Evolutionary conservation across 495 filamentous ascomycete species (phyloP).

Genomic region (Trichoderma erinaceum): DNA sequence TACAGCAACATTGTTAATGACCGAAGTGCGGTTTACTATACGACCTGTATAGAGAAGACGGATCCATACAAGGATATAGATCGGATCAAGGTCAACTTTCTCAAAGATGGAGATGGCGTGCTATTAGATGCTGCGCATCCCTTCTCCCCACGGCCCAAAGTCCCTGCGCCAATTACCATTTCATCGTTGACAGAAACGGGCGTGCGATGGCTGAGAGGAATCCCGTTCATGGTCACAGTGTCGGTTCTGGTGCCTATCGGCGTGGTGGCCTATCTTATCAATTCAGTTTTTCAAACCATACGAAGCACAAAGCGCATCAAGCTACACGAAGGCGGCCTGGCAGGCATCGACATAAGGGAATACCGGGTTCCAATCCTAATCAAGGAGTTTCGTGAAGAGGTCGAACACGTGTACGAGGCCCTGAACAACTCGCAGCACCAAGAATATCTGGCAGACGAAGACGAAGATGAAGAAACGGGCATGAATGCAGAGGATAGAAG

Average conservation of each 20-base stretch:
- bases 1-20: constrained; percentile 89
- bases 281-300: constrained; percentile 66
- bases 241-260: constrained; percentile 62
- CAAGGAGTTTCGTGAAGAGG: constrained; percentile 59
- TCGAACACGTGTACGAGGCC: constrained; percentile 69
- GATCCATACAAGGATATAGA: constrained; percentile 70
- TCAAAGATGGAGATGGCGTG: constrained; percentile 60
- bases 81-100: constrained; percentile 60
- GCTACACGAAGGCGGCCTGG: constrained; percentile 66
- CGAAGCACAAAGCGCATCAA: constrained; percentile 66
- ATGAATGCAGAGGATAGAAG: constrained; percentile 21
- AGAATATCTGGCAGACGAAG: constrained; percentile 49
- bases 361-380: constrained; percentile 75
- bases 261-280: constrained; percentile 62
- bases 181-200: constrained; percentile 26
- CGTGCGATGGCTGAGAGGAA: constrained; percentile 28
- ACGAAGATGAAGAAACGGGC: constrained; percentile 27
- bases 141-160: constrained; percentile 39
- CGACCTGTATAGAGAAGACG: constrained; percentile 61
- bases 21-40: constrained; percentile 72
- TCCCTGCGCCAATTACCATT: constrained; percentile 7
- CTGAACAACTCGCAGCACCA: constrained; percentile 56
- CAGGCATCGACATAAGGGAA: constrained; percentile 51
- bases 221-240: constrained; percentile 59
- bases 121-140: constrained; percentile 67